Base-by-base conservation (phyloP, 495 filamentous ascomycete species). In the Aspergillus funiculosus region DNA sequence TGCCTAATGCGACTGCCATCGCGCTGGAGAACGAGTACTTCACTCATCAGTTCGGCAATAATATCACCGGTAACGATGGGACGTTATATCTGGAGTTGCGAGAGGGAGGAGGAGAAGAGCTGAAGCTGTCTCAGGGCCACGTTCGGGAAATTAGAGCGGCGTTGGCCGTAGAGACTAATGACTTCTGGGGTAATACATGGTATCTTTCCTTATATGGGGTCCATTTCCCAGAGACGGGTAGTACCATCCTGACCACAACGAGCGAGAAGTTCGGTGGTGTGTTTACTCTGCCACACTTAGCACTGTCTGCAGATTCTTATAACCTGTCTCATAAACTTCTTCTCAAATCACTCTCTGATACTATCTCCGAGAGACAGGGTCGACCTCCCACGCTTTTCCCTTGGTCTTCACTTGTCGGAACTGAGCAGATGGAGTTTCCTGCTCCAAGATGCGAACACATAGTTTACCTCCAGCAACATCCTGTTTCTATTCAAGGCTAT, bases 211-310 rank as follows among this genome's bases (percentile, higher is more conserved):
- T 95, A 28, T 78, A 85, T 54, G 92, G 92, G 14, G 76, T 92
- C 4, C 90, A 96, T 69, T 91, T 86, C 68, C 80, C 82, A 19
- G 69, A 76, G 19, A 74, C 80, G 35, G 92, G 92, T 3, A 73
- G 76, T 4, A 81, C 94, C 30, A 63, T 96, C 11, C 61, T 96
- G 40, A 86, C 81, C 6, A 96, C 92, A 1, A 87, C 89, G 9
- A 94, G 86, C 57, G 86, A 94, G 60, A 95, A 94, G 67, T 96
- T 89, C 59, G 75, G 82, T 15, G 92, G 92, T 27, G 78, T 96
- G 22, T 94, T 95, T 59, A 80, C 83, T 17, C 64, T 97, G 47
- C 90, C 92, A 15, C 88, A 97, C 64, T 77, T 98, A 21, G 69
- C 82, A 5, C 73, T 86, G 10, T 81, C 78, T 10, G 57, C 73